Percentiles rank a stretch among this genome's conserved stretches.
These are phyloP conservation scores for Clausena lansium DNA, from an alignment of 345 rosid genomes.

Conservation along the genomic window DNA sequence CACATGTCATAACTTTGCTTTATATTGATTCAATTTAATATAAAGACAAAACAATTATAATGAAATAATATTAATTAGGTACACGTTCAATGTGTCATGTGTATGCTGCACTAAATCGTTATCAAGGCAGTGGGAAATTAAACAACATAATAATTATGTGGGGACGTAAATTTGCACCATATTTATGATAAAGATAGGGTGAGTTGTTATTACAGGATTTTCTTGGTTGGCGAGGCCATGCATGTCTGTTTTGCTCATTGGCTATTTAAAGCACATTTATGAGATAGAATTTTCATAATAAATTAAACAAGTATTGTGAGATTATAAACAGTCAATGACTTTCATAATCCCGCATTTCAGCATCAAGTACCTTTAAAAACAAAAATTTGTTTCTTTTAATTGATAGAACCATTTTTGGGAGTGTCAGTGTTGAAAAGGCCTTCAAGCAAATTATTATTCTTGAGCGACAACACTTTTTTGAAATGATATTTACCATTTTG, in stretches of 20 bases:
- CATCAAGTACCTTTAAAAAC: neutral
- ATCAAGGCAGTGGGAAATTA: neutral
- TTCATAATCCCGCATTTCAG: neutral
- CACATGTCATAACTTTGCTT: too few relatives aligned
- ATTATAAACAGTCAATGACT: neutral
- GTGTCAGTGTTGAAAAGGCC: neutral
- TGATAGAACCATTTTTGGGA: neutral
- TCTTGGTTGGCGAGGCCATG: constrained; percentile 32
- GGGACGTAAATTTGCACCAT: constrained; percentile 3
- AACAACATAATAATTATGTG: neutral
- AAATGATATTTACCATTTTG: neutral
- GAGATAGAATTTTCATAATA: neutral
- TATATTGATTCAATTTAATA: neutral
- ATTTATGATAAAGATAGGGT: neutral
- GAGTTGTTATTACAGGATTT: neutral
- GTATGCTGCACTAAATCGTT: neutral
- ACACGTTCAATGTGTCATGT: neutral
- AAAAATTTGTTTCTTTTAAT: neutral
- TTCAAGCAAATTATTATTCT: neutral
- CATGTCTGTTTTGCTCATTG: neutral
- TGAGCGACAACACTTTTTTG: neutral
- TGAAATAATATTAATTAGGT: neutral
- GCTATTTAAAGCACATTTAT: neutral
- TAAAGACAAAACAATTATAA: too few relatives aligned
- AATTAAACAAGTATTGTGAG: neutral